Base-by-base conservation (phyloP, 139 green algal species). In the Tetraselmis chui region DNA sequence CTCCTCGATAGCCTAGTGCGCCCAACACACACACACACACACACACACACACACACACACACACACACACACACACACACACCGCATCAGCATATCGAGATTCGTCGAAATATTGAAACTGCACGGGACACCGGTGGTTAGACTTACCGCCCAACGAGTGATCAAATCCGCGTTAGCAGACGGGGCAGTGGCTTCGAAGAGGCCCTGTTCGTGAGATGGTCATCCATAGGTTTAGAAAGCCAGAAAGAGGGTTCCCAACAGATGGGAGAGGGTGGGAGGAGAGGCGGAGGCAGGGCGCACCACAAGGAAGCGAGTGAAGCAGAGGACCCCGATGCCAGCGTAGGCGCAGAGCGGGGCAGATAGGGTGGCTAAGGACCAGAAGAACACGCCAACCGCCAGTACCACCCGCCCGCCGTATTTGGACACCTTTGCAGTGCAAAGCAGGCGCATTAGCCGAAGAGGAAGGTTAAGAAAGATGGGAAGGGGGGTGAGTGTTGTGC, bases 331-430 rank as follows among this genome's bases (percentile, higher is more conserved):
- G 45, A 67, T 67, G 45, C 45, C 45, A 18, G 45, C 18, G 45
- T 67, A 67, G 11, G 45, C 45, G 45, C 45, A 67, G 45, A 67
- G 5, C 11, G 45, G 45, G 11, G 45, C 45, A 5, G 45, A 5
- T 18, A 67, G 11, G 45, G 45, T 67, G 11, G 45, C 96, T 31
- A 98, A 85, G 2, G 90, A 96, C 96, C 96, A 99, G 1, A 98
- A 81, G 5, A 91, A 83, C 26, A 99, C 96, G 29, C 96, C 96
- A 0, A 88, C 91, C n/a, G 91, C 81, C 31, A 98, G 90, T 82
- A 98, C 95, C 11, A 67, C 45, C 45, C 45, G 45, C 45, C 45
- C 31, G 32, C 77, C 77, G 32, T 28, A 80, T 23, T 32, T 59
- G 24, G 77, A 80, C 77, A 28, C 77, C 77, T 31, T 27, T 18